Evolutionary conservation across 192 early-diverging fungal genomes (phyloP), one percentile per base, ranked within the genome.

Genomic region (Coemansia sp.): DNA sequence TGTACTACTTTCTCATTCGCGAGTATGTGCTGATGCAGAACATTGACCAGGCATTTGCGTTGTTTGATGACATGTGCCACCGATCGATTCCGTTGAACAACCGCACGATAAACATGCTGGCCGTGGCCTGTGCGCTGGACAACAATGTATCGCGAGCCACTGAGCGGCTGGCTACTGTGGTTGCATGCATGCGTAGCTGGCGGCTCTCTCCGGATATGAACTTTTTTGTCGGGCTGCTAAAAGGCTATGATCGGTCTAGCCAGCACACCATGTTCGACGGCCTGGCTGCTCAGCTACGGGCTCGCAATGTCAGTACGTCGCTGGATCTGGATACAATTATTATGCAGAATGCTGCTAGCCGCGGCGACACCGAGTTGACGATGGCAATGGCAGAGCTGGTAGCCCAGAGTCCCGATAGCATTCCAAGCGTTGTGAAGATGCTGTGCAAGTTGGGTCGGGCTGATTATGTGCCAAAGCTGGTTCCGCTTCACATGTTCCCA

Each of bases 241-340:
- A 57, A n/a, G 78, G 78, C 8, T 81, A 81, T 52, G 24, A 57
- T 48, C 35, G 14, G 56, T 67, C 73, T 9, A 19, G 37, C 14
- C 78, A 81, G 57, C 15, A 72, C 59, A 57, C 58, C 38, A 72
- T 81, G 66, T 81, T 81, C 56, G 73, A 75, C 15, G 66, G 58
- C 1, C 17, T 81, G 35, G 59, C 61, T 8, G 51, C 51, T n/a
- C 64, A 65, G n/a, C 45, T 76, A 17, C 24, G 57, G n/a, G 25
- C 57, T 14, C 65, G 56, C 38, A 25, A 62, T 10, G 54, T 57
- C 8, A 17, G 53, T 10, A 51, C 66, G 1, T 38, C 59, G 25
- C 15, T 45, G 12, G 53, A 64, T 11, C 22, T 75, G n/a, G 45
- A 64, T 50, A 41, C 35, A 5, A 51, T 69, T 12, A 23, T 64